A percentile compares a stretch with the other conserved stretches of the same genome.
Conservation (phyloP, 257 asterid species). For the Jasminum sambac region DNA sequence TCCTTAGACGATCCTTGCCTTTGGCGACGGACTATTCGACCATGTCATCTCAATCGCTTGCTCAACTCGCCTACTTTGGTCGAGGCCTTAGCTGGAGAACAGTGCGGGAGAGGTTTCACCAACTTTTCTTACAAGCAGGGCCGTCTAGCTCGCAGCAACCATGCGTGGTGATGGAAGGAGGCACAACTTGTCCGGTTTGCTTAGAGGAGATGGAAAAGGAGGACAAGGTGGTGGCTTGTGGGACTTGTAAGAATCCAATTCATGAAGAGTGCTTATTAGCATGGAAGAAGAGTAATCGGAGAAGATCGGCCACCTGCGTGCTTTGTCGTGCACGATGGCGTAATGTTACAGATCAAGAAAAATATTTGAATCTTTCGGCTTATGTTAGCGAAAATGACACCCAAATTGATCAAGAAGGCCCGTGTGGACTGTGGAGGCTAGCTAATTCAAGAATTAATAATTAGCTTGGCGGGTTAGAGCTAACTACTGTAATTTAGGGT, state of each 20-base stretch:
- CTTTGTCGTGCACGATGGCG: conserved; percentile 96
- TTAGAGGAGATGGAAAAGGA: conserved; percentile 75
- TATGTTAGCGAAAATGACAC: conserved; percentile 54
- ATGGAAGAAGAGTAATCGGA: conserved; percentile 81
- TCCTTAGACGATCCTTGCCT: conserved; percentile 58
- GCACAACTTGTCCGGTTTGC: conserved; percentile 75
- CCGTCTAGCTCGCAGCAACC: conserved; percentile 12
- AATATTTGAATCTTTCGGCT: conserved; percentile 81
- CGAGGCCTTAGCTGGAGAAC: conserved; percentile 58
- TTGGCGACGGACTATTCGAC: conserved; percentile 66
- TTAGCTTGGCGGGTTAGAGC: not conserved
- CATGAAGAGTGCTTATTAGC: conserved; percentile 82
- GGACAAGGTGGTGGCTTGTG: conserved; percentile 67
- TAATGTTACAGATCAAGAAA: conserved; percentile 46
- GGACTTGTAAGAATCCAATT: conserved; percentile 70
- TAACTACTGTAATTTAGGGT: not conserved
- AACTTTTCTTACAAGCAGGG: conserved; percentile 38
- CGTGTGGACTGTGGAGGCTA: conserved; percentile 43
- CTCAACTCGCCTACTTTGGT: conserved; percentile 54
- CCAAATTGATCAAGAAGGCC: conserved; percentile 36
- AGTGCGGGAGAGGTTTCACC: conserved; percentile 61
- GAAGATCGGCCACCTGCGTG: conserved; percentile 74
- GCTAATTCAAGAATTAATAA: not conserved
- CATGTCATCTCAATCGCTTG: conserved; percentile 71
- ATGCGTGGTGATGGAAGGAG: conserved; percentile 42